Base-by-base conservation (phyloP, 306 rosid species). In the Glycine soja region DNA sequence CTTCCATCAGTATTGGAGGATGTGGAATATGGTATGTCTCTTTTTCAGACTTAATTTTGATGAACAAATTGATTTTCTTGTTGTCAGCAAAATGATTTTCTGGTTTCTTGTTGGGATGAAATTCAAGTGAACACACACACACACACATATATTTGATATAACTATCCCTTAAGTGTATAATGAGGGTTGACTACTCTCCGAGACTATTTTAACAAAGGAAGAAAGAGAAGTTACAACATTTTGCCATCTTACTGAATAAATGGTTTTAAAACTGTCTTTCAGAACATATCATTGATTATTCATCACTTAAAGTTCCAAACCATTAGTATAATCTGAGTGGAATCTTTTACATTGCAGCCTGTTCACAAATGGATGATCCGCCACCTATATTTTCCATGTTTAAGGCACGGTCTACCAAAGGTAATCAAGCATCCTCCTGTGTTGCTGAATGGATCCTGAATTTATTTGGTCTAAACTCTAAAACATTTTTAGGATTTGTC, bases 361-460 rank as follows among this genome's bases (percentile, higher is more conserved):
- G 98, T 96, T 81, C 97, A 96, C 87, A 96, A 88, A 81, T 96
- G 99, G 99, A 93, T 96, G 98, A 72, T 93, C 80, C 99, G 99
- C 42, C 99, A 96, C 84, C 72, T 96, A 70, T 96, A 92, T 81
- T 88, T 93, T 79, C 99, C 99, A 69, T 96, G 99, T 87, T 66
- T 96, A 74, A 85, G 93, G 16, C 72, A 81, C 42, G 99, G 99
- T 48, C 75, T 96, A 47, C 93, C 97, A 5, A 96, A 89, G 99
- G 99, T 96, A 88, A 73, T 75, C 56, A 38, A 74, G 52, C 45
- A 10, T 71, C 48, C 81, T 75, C 77, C 47, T 77, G 50, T 59
- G 18, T 70, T 59, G 47, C 51, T 16, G 34, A 63, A 18, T 58
- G 11, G 40, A 42, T 50, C 51, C 56, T 71, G 58, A 50, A 51